Evolutionary conservation across 139 green algal genomes (phyloP), one percentile per base, ranked within the genome.

Genomic region (Choricystis sp.): DNA sequence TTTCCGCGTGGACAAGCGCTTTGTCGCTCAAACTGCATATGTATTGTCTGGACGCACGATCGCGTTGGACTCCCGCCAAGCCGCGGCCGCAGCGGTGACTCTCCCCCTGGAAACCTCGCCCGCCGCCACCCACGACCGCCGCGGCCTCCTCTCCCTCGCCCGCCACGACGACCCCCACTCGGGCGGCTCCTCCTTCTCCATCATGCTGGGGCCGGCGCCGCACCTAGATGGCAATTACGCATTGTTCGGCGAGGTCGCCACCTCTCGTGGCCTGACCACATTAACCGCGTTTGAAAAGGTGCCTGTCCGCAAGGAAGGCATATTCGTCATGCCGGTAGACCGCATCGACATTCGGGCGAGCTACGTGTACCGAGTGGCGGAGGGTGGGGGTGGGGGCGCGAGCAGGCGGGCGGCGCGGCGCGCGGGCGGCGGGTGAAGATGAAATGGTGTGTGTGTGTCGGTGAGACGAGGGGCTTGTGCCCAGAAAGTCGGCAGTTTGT

Each of bases 181-280:
- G 19, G 89, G 77, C 29, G 81, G 74, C 26, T 86, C 77, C 14
- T 88, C 75, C 31, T 95, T 96, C 70, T 89, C 77, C 60, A 86
- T 96, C 19, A 75, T 96, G 57, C 72, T 95, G 29, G 88, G 83
- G 0, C 27, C 80, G 23, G 85, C 88, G 0, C 83, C 84, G 0
- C 86, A 94, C 59, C 75, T 96, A 1, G 86, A 96, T 72, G 84
- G 86, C 73, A 29, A 84, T 40, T 94, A 90, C 72, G 82, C 83
- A 25, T 73, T 85, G 19, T 85, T 85, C 69, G 78, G 69, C 60
- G 72, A 31, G n/a, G 56, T 52, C 29, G 19, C 29, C 26, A 59
- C 29, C 57, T 24, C 24, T 22, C 26, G 40, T 62, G 31, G 58
- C 56, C 22, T 26, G 49, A 63, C 29, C 20, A 29, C 23, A 52